Evolutionary conservation across 2,329 filamentous ascomycete species (phyloP), one percentile per base, ranked within the genome.

Genomic region (Apiospora aurea): DNA sequence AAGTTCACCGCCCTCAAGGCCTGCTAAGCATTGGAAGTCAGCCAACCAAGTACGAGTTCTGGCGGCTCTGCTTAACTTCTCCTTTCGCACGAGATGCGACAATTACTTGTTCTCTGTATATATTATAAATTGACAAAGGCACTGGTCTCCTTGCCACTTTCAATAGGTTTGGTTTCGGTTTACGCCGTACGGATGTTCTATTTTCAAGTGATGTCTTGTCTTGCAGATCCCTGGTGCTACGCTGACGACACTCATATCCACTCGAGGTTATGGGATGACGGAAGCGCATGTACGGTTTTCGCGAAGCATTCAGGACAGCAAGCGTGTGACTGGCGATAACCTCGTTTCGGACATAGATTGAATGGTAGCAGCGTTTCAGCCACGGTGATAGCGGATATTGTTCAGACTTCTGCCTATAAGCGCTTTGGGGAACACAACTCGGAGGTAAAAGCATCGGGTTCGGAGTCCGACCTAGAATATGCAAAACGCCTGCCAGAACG

Each of bases 1-100:
- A 72, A 75, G 71, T 76, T 74, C 70, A 67, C 41, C 64, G 57
- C 69, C 43, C 69, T 72, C 13, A 46, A 43, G 26, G 49, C 69
- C 24, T 72, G 71, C 66, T 72, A 72, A 64, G 29, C 16, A 29
- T 29, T 29, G 26, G 26, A 1, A 61, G 11, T n/a, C 14, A 7
- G 34, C n/a, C 38, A 44, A n/a, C 8, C 53, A n/a, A n/a, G 53
- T 18, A 38, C 38, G 53, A 64, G 53, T 41, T 64, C 53, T 2
- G 53, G 18, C n/a, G 53, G 10, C 57, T 41, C 18, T 41, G 34
- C 6, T 13, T 18, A 57, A 18, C 18, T 14, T 41, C 18, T 41
- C 57, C 13, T 41, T n/a, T 24, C 57, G 57, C 57, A 64, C 34
- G 34, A 38, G 57, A 41, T 34, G 34, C 29, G 34, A 11, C 57